phyloP scores from a whole-genome alignment of 192 early-diverging fungal genomes.

The Neocallimastix lanati region DNA sequence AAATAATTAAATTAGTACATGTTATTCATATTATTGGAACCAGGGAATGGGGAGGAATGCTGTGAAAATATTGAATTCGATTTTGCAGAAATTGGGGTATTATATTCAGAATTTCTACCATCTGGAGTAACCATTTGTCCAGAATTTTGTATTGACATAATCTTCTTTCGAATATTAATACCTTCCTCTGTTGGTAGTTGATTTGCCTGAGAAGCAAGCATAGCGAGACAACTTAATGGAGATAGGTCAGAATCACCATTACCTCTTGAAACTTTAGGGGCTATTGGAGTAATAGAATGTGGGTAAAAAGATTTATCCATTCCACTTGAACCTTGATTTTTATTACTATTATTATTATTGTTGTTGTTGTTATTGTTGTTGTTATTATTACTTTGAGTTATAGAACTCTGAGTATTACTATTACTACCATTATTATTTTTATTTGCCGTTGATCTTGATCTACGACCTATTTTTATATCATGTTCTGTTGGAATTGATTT shows the following conservation, averaged over 20 bases:
- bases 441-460: neutral
- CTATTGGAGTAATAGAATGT: too few relatives aligned
- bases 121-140: neutral
- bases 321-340: too few relatives aligned
- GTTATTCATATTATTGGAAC: neutral
- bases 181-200: neutral
- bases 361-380: too few relatives aligned
- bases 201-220: neutral
- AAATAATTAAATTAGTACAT: too few relatives aligned
- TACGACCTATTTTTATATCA: neutral
- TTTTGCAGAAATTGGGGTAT: neutral
- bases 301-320: too few relatives aligned
- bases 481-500: neutral
- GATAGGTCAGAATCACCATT: neutral
- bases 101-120: neutral
- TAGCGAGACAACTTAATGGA: neutral
- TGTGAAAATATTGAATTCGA: neutral
- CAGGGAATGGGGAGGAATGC: neutral
- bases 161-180: neutral
- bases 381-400: too few relatives aligned
- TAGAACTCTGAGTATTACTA: too few relatives aligned
- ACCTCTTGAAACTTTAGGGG: too few relatives aligned
- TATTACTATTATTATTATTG: too few relatives aligned
- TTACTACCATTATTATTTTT: neutral
- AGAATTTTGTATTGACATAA: neutral